Base-by-base conservation (phyloP, 345 rosid genomes). In the Dipteronia dyeriana region DNA sequence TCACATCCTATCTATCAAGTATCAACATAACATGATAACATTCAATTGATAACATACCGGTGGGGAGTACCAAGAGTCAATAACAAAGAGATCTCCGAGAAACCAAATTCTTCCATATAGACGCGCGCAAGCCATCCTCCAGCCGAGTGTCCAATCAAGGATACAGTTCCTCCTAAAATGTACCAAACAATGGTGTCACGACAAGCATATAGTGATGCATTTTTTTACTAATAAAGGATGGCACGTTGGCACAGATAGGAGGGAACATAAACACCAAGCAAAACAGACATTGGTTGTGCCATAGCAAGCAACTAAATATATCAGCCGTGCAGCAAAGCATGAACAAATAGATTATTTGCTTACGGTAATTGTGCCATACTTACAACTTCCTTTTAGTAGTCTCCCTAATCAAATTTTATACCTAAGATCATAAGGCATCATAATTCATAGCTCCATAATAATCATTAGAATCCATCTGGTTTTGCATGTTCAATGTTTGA, bases 91-190 rank as follows among this genome's bases (percentile, higher is more conserved):
- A 95, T 79, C 68, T 91, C 86, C 39, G 90, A 82, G 25, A 66
- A 49, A 81, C 94, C 90, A 13, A 86, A 91, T 85, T 95, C 97
- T 84, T 92, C 93, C 92, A 92, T 81, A 86, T 91, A 95, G 51
- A 93, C 90, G 17, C 98, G 90, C 26, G 98, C 99, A 72, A 95
- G 97, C 99, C 99, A 93, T 71, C 99, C 99, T 80, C 98, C 98
- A 5, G 97, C 99, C 20, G 98, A 95, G 84, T 95, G 98, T 23
- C 99, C 99, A 64, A 95, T 91, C 86, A 95, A 74, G 57, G 96
- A 92, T 68, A 91, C 67, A 60, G 77, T 79, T 81, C 86, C 86
- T 66, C 92, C 98, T 92, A 73, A 23, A 85, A 54, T 53, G 62
- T n/a, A 84, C 63, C 62, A 62, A n/a, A 57, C 26, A 61, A 13